Percentiles rank a stretch among this genome's conserved stretches.
Conservation (phyloP, 1,139 yeast genomes). For the Taiozyma onychis region DNA sequence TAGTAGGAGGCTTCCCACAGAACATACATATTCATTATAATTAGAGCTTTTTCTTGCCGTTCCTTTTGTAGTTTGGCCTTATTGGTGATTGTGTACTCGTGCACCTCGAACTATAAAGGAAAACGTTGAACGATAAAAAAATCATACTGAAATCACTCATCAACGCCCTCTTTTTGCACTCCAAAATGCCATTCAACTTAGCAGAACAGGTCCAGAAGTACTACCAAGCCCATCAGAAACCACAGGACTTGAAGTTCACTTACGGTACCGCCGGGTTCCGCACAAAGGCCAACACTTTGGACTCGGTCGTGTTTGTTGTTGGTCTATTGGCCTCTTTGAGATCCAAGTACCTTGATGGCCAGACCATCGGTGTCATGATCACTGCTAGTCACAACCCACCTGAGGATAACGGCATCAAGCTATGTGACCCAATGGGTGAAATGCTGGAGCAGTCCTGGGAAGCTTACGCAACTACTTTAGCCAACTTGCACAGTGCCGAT, state of each 20-base stretch:
- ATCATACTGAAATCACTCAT: neutral
- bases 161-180: neutral
- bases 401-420: conserved; percentile 90
- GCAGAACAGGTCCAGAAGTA: conserved; percentile 9
- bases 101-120: no score
- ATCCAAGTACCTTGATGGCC: conserved; percentile 62
- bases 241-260: conserved; percentile 41
- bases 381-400: conserved; percentile 99
- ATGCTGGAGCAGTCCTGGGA: conserved; percentile 92
- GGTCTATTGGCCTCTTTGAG: conserved; percentile 81
- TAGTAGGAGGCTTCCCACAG: neutral
- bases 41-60: no score
- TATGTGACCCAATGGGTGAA: conserved; percentile 90
- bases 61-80: no score
- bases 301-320: conserved; percentile 79
- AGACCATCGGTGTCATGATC: conserved; percentile 85
- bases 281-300: conserved; percentile 62
- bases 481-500: conserved; percentile 49
- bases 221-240: conserved; percentile 32
- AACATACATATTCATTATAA: neutral
- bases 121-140: neutral
- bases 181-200: conserved; percentile 11
- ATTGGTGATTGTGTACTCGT: no score
- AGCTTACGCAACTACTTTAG: conserved; percentile 67
- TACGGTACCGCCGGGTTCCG: conserved; percentile 99